Conservation (phyloP, 768 basidiomycete species). For the Trametes sanguinea region DNA sequence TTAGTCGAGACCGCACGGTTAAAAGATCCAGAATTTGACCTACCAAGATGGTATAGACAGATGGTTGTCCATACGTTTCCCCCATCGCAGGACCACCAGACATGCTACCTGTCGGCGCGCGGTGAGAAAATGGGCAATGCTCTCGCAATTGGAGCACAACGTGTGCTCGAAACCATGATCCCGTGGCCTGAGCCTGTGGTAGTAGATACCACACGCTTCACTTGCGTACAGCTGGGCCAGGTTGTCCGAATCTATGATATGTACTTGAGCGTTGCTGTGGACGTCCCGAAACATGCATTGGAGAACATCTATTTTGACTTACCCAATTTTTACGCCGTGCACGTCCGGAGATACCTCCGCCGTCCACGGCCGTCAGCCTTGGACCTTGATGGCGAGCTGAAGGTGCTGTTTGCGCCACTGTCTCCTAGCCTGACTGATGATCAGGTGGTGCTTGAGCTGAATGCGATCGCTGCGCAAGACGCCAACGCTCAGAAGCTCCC, state of each 20-base stretch:
- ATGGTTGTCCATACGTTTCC: background rate
- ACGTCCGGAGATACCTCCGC: background rate
- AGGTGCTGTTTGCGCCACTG: background rate
- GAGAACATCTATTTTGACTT: conserved; percentile 9
- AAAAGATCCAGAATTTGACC: background rate
- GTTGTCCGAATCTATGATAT: background rate
- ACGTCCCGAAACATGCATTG: background rate
- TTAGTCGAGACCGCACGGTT: background rate
- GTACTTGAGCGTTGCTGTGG: background rate
- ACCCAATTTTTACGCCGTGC: conserved; percentile 3
- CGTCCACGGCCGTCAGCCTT: background rate
- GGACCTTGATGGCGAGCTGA: conserved; percentile 2
- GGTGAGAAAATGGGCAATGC: conserved; percentile 4
- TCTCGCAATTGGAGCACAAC: background rate
- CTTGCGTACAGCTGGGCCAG: background rate
- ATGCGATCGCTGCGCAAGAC: background rate
- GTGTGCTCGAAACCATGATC: background rate
- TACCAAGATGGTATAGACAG: conserved; percentile 8
- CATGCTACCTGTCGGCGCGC: background rate
- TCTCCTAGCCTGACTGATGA: background rate
- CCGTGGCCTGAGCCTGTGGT: background rate
- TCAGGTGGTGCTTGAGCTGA: conserved; percentile 6
- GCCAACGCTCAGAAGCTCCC: background rate
- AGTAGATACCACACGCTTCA: background rate
- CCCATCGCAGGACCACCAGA: background rate